Base-by-base conservation (phyloP, 1,284 basidiomycete species). In the Cutaneotrichosporon curvatum region DNA sequence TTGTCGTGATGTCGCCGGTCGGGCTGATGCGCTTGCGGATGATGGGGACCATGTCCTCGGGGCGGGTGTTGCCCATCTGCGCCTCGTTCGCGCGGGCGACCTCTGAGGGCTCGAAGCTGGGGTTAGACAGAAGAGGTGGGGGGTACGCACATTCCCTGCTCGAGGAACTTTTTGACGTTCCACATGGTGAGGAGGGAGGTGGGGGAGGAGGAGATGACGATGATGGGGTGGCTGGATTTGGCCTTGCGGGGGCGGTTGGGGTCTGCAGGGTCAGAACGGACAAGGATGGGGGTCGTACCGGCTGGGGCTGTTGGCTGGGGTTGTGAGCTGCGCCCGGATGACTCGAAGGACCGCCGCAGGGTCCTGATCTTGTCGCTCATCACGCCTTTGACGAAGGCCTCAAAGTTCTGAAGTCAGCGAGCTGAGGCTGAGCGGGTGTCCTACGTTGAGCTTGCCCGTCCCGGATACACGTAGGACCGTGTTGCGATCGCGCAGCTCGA, bases 131-230 rank as follows among this genome's bases (percentile, higher is more conserved):
- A 6, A 19, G 19, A 31, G 11, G 55, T 51, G n/a, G 56, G 44
- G 11, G 49, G 45, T 7, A 73, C 82, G 60, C 73, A 91, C 79
- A 82, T 74, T 2, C 90, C 81, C 61, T 96, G 87, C 72, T 96
- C 88, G 15, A 98, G 73, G 70, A 97, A 94, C 37, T 80, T 80
- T 67, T 88, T 88, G 51, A 97, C 89, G 68, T 98, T 98, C 79
- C 92, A 85, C 89, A 98, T 95, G 4, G 89, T 96, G 63, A 98
- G 82, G 45, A 98, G 80, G 8, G 91, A 83, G 0, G 92, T 96
- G 0, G 91, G 91, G 1, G 88, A 91, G 0, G 90, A 95, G 0
- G 91, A 94, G 32, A 98, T 90, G 72, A 97, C 84, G 67, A 97
- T 92, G 63, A 98, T 97, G 0, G 92, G 92, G 68, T 85, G 82